Percentiles rank a stretch among this genome's conserved stretches.
Evolutionary conservation across 306 rosid species (phyloP).

Genomic region (Carpinus fangiana): DNA sequence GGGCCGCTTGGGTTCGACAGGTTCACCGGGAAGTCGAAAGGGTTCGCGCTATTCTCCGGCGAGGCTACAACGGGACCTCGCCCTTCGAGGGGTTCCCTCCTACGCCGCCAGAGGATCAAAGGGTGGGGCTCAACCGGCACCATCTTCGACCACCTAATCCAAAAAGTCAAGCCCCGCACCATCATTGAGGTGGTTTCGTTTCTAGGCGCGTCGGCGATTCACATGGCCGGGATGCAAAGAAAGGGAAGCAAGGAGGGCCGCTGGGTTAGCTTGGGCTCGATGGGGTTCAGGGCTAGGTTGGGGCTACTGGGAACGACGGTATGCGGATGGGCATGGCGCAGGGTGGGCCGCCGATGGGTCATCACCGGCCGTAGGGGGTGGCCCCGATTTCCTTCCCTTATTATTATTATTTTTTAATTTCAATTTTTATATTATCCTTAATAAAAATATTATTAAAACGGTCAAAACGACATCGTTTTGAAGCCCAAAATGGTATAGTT

Average conservation of each 20-base stretch:
- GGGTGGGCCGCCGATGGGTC: slow-evolving; percentile 61
- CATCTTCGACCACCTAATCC: slow-evolving; percentile 58
- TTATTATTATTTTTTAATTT: too few relatives aligned
- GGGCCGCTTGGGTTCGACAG: slow-evolving; percentile 96
- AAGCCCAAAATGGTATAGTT: too few relatives aligned
- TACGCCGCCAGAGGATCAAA: slow-evolving; percentile 32
- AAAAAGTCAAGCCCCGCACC: slow-evolving; percentile 47
- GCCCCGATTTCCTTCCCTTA: too few relatives aligned
- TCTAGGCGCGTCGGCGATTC: slow-evolving; percentile 78
- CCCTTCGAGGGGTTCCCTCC: slow-evolving; percentile 57
- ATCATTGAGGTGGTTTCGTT: slow-evolving; percentile 79
- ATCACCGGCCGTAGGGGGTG: slow-evolving; percentile 7
- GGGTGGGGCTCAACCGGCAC: slow-evolving; percentile 69
- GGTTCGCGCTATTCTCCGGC: slow-evolving; percentile 62
- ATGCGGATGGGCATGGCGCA: slow-evolving; percentile 43
- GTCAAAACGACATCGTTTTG: too few relatives aligned
- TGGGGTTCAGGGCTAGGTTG: slow-evolving; percentile 45
- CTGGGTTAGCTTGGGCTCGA: slow-evolving; percentile 27
- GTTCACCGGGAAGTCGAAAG: slow-evolving; percentile 85
- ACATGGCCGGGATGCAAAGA: slow-evolving; percentile 86
- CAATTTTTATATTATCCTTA: too few relatives aligned
- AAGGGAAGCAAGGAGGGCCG: slow-evolving; percentile 54
- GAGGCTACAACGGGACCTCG: slow-evolving; percentile 52
- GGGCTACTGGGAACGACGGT: slow-evolving; percentile 47
- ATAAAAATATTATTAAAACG: too few relatives aligned